These are phyloP conservation scores for Tarenaya hassleriana DNA, from an alignment of 345 rosid species.

Conservation along the genomic window DNA sequence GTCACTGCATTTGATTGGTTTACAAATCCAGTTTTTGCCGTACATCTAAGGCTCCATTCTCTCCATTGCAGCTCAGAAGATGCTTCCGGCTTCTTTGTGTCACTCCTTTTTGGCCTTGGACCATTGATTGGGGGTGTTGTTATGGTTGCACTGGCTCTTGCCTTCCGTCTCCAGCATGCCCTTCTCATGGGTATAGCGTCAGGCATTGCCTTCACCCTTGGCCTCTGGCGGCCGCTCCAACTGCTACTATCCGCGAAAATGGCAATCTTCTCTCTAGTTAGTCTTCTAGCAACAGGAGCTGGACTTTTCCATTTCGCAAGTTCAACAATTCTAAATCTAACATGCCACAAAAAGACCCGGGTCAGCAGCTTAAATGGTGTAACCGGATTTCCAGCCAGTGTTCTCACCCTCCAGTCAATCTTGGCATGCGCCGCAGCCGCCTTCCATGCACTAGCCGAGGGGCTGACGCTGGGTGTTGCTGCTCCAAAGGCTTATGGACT, in stretches of 20 bases:
- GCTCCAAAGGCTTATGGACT: constrained; percentile 96
- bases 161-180: constrained; percentile 81
- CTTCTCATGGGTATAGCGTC: constrained; percentile 91
- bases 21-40: neutral
- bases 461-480: constrained; percentile 95
- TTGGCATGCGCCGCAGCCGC: constrained; percentile 85
- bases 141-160: constrained; percentile 70
- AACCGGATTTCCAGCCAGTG: constrained; percentile 60
- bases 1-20: constrained; percentile 15
- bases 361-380: constrained; percentile 35
- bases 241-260: constrained; percentile 69
- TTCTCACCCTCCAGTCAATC: constrained; percentile 76
- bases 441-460: constrained; percentile 92
- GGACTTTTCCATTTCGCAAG: constrained; percentile 45
- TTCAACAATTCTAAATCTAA: constrained; percentile 50
- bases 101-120: constrained; percentile 94
- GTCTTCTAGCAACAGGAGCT: constrained; percentile 56
- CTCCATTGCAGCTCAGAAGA: constrained; percentile 75
- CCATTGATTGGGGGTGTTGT: constrained; percentile 81
- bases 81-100: constrained; percentile 96
- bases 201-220: constrained; percentile 88
- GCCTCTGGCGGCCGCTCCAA: constrained; percentile 88
- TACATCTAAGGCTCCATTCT: constrained; percentile 14
- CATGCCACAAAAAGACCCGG: constrained; percentile 51
- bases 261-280: constrained; percentile 55